A percentile compares a stretch with the other conserved stretches of the same genome.
phyloP scores from a whole-genome alignment of 1,139 yeast genomes.

The Blastobotrys raffinosifermentans region DNA sequence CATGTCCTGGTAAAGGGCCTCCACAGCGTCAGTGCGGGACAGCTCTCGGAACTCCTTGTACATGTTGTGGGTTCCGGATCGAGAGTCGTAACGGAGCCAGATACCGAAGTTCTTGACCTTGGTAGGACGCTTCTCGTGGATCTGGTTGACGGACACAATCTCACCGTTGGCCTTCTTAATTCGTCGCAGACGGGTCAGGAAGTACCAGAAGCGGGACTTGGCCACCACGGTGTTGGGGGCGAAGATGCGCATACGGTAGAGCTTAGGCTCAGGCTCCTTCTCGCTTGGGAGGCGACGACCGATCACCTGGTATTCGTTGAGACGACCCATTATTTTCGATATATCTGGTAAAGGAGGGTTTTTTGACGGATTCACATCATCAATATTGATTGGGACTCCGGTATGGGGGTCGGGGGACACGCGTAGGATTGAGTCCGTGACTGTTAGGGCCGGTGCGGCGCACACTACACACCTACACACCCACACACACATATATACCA shows the following conservation, averaged over 20 bases:
- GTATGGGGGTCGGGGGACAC: slow-evolving; percentile 3
- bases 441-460: too few relatives aligned
- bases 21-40: slow-evolving; percentile 98
- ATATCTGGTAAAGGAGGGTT: slow-evolving; percentile 8
- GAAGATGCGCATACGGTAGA: slow-evolving; percentile 99
- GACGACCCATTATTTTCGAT: slow-evolving; percentile 49
- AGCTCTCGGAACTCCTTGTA: slow-evolving; percentile 99
- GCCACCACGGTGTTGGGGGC: slow-evolving; percentile 99
- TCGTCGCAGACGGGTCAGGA: slow-evolving; percentile 98
- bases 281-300: slow-evolving; percentile 99
- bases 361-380: slow-evolving; percentile 2
- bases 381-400: too few relatives aligned
- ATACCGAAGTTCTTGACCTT: slow-evolving; percentile 99
- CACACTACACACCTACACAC: too few relatives aligned
- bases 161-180: slow-evolving; percentile 99
- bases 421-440: slow-evolving; percentile 7
- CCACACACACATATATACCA: too few relatives aligned
- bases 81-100: slow-evolving; percentile 99
- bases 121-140: slow-evolving; percentile 95
- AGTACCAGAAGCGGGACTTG: slow-evolving; percentile 99
- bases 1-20: slow-evolving; percentile 98
- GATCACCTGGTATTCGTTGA: slow-evolving; percentile 99
- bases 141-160: slow-evolving; percentile 86
- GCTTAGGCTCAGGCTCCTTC: slow-evolving; percentile 98
- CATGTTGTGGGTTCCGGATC: slow-evolving; percentile 99